Evolutionary conservation across 257 asterid genomes (phyloP).

Genomic region (Solanum piurae): DNA sequence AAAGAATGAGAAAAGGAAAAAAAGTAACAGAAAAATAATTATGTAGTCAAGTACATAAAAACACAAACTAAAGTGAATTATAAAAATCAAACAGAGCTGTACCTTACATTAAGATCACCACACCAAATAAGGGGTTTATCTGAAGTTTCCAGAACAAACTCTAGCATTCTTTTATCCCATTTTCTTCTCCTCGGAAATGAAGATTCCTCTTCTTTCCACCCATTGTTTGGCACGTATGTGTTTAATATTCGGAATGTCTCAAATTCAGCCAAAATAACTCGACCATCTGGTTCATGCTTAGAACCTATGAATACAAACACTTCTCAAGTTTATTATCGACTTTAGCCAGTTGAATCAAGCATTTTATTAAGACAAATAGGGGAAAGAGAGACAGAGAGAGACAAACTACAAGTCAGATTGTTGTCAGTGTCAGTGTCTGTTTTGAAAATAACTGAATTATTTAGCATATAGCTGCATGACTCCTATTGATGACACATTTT

Average conservation of each 20-base stretch:
- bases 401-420: neutral
- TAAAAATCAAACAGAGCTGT: constrained; percentile 6
- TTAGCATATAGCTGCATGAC: neutral
- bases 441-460: neutral
- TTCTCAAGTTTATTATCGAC: neutral
- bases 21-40: neutral
- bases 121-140: constrained; percentile 96
- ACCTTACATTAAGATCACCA: constrained; percentile 97
- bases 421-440: neutral
- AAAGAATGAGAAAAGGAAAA: neutral
- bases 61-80: neutral
- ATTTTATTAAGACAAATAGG: neutral
- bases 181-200: constrained; percentile 92
- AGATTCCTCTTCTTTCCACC: constrained; percentile 92
- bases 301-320: constrained; percentile 38
- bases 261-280: constrained; percentile 84
- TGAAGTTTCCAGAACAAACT: constrained; percentile 49
- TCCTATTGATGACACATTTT: neutral
- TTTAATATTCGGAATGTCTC: constrained; percentile 66
- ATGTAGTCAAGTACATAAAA: neutral
- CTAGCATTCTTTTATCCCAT: constrained; percentile 93
- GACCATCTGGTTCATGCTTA: constrained; percentile 85
- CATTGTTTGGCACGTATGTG: constrained; percentile 90
- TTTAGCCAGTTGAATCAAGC: neutral
- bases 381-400: neutral